A percentile compares a stretch with the other conserved stretches of the same genome.
Evolutionary conservation across 306 rosid species (phyloP).

Genomic region (Vigna trinervia): DNA sequence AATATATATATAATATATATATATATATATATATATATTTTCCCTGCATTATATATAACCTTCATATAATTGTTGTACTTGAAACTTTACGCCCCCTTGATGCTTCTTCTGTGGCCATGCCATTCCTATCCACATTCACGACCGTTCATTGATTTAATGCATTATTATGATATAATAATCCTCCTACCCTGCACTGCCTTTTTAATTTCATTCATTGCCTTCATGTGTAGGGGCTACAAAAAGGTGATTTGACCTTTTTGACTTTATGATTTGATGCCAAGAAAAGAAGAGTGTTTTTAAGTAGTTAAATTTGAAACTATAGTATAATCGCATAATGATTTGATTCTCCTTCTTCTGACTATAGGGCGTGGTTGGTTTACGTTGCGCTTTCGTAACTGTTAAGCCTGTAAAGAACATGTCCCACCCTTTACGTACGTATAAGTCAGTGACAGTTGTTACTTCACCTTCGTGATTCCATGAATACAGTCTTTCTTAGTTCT

Average conservation of each 20-base stretch:
- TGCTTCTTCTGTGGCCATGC: conserved; percentile 32
- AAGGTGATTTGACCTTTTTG: conserved; percentile 28
- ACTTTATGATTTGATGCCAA: conserved; percentile 23
- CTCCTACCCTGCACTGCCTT: conserved; percentile 18
- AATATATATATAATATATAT: background rate
- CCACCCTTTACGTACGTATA: conserved; percentile 27
- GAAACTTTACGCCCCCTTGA: conserved; percentile 11
- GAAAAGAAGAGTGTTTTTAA: background rate
- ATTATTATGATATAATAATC: conserved; percentile 21
- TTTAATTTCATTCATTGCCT: conserved; percentile 18
- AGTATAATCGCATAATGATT: background rate
- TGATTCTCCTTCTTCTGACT: background rate
- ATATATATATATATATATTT: background rate
- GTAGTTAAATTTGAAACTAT: background rate
- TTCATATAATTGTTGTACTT: conserved; percentile 44
- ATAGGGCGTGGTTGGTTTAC: conserved; percentile 1
- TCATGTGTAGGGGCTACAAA: conserved; percentile 4
- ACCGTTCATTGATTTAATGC: background rate
- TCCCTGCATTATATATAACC: conserved; percentile 34
- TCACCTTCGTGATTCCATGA: conserved; percentile 40
- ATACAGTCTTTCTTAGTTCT: conserved; percentile 46
- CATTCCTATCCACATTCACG: conserved; percentile 15
- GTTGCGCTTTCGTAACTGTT: conserved; percentile 40
- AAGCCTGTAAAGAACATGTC: conserved; percentile 44
- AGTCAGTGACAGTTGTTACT: conserved; percentile 46